These are phyloP conservation scores for Apophysomyces elegans DNA, from an alignment of 371 early-diverging fungal genomes.

Conservation along the genomic window DNA sequence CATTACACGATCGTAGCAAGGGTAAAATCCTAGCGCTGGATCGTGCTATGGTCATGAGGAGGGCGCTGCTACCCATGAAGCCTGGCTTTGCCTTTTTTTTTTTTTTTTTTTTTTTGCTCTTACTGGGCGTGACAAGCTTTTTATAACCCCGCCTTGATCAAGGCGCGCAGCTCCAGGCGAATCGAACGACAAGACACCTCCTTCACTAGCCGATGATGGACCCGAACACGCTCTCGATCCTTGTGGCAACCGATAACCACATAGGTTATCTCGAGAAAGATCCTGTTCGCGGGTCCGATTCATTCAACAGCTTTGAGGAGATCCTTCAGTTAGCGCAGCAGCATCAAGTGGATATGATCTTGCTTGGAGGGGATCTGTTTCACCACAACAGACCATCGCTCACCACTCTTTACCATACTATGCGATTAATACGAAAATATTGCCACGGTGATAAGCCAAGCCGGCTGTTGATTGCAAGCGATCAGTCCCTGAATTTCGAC, in stretches of 20 bases:
- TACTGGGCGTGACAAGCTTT: no score
- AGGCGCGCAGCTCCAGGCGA: no score
- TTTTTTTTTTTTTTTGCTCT: no score
- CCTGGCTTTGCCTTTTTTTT: no score
- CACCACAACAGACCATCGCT: slow-evolving; percentile 98
- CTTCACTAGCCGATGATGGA: slow-evolving; percentile 6
- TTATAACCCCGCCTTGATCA: no score
- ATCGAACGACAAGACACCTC: no score
- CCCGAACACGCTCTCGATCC: slow-evolving; percentile 58
- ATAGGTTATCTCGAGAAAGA: slow-evolving; percentile 97
- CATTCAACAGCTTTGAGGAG: slow-evolving; percentile 94
- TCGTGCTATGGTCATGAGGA: slow-evolving; percentile 2
- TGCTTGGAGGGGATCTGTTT: slow-evolving; percentile 99
- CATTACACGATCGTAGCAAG: not conserved
- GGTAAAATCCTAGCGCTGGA: not conserved
- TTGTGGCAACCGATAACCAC: slow-evolving; percentile 98
- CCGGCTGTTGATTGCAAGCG: slow-evolving; percentile 77
- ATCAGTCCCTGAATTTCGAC: slow-evolving; percentile 76
- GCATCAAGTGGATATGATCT: slow-evolving; percentile 88
- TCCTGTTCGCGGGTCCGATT: slow-evolving; percentile 91
- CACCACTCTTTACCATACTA: slow-evolving; percentile 74
- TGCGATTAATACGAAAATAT: slow-evolving; percentile 80
- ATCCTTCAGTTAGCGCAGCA: slow-evolving; percentile 81
- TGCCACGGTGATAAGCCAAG: slow-evolving; percentile 84
- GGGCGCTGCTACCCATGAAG: no score